Evolutionary conservation across 345 rosid genomes (phyloP).

Genomic region (Eucalyptus leucophloia): DNA sequence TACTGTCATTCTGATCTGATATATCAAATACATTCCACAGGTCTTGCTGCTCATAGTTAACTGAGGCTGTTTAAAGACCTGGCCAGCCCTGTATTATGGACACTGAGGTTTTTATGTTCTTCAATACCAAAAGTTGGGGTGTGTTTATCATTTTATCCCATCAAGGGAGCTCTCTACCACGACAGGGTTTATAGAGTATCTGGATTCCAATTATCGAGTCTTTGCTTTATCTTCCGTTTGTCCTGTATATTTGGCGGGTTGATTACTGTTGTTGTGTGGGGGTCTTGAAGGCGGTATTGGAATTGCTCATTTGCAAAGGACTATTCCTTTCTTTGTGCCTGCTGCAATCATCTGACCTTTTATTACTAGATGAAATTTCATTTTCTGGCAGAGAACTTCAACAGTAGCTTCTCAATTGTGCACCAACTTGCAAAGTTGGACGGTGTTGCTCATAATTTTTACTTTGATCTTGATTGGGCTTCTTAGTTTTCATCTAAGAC

Average conservation of each 20-base stretch:
- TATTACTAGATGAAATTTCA: not conserved
- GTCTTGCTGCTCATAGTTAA: not conserved
- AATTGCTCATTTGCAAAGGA: too few species aligned
- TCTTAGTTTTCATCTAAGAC: not conserved
- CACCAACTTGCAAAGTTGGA: not conserved
- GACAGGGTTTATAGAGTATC: not conserved
- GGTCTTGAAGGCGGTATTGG: too few species aligned
- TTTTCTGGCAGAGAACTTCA: not conserved
- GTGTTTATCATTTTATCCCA: not conserved
- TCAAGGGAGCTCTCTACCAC: not conserved
- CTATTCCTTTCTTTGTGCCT: not conserved
- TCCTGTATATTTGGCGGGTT: too few species aligned
- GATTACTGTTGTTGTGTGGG: not conserved
- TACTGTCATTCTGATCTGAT: not conserved
- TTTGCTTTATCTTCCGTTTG: too few species aligned
- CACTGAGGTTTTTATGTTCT: not conserved
- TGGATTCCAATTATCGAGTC: too few species aligned
- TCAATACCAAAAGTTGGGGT: not conserved
- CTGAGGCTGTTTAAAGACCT: not conserved
- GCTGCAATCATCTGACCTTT: not conserved
- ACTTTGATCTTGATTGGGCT: not conserved
- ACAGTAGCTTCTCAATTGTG: not conserved
- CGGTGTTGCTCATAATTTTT: not conserved
- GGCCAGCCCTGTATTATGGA: too few species aligned
- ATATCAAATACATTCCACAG: not conserved